Percentiles rank a stretch among this genome's conserved stretches.
phyloP scores from a whole-genome alignment of 345 rosid genomes.

The Acer saccharum region DNA sequence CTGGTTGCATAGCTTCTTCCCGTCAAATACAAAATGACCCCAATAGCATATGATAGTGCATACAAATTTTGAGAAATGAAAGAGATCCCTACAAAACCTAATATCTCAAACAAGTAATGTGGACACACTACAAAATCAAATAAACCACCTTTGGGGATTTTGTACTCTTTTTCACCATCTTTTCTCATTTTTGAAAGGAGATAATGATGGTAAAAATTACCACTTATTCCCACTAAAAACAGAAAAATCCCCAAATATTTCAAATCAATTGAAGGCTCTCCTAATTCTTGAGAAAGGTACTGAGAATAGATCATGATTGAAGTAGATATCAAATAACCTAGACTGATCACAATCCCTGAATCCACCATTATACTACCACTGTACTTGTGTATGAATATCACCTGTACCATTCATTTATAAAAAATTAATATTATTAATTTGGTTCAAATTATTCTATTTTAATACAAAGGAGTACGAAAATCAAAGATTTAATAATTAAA shows the following conservation, averaged over 20 bases:
- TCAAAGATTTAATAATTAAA: too few relatives aligned
- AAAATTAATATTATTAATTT: too few relatives aligned
- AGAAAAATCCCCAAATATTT: conserved; percentile 45
- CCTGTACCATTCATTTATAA: conserved; percentile 24
- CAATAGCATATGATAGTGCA: conserved; percentile 37
- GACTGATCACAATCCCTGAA: conserved; percentile 28
- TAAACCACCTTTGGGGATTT: conserved; percentile 65
- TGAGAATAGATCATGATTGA: conserved; percentile 52
- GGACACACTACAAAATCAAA: conserved; percentile 67
- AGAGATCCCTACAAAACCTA: conserved; percentile 55
- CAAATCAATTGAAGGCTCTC: conserved; percentile 45
- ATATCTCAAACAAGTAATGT: conserved; percentile 73
- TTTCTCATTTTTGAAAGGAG: conserved; percentile 61
- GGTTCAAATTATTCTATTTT: too few relatives aligned
- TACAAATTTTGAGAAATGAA: conserved; percentile 61
- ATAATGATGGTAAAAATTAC: conserved; percentile 79
- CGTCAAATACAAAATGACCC: conserved; percentile 44
- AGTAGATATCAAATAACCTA: conserved; percentile 43
- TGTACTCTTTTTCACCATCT: conserved; percentile 50
- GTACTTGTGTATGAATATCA: conserved; percentile 58
- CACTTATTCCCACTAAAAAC: conserved; percentile 56
- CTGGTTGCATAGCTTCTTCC: conserved; percentile 71
- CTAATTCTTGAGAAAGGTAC: conserved; percentile 32
- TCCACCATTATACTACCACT: conserved; percentile 53
- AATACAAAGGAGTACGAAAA: too few relatives aligned